phyloP scores from a whole-genome alignment of 1,139 yeast genomes.

The Hanseniaspora uvarum region DNA sequence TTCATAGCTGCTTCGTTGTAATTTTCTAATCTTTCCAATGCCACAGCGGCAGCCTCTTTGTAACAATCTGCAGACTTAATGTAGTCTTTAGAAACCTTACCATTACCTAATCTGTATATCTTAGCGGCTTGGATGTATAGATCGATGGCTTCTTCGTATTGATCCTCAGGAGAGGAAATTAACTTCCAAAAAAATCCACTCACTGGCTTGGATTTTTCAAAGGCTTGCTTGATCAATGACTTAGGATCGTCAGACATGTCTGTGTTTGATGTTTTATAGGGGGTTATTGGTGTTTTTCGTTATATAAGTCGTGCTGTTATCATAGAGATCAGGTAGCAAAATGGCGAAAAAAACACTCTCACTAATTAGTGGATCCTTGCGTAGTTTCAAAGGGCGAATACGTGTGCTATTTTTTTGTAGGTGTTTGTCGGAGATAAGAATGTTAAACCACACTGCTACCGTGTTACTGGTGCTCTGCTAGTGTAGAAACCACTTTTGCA shows the following conservation, averaged over 20 bases:
- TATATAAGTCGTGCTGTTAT: no score
- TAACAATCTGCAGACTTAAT: conserved; percentile 79
- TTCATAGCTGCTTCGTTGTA: conserved; percentile 90
- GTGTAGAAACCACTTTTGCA: no score
- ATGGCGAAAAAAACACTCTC: background rate
- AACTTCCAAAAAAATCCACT: conserved; percentile 59
- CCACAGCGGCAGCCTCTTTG: conserved; percentile 43
- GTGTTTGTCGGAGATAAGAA: no score
- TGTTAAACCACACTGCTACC: no score
- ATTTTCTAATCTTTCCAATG: conserved; percentile 29
- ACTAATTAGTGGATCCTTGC: no score
- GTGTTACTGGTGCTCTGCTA: no score
- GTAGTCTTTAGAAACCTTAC: conserved; percentile 71
- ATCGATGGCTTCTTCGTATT: conserved; percentile 87
- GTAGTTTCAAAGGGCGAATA: no score
- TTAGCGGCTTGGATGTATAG: conserved; percentile 85
- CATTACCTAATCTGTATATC: conserved; percentile 61
- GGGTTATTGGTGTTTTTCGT: no score
- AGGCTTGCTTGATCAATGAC: conserved; percentile 39
- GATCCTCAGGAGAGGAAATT: conserved; percentile 52
- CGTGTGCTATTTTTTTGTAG: background rate
- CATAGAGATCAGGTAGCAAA: background rate
- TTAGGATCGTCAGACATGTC: conserved; percentile 14
- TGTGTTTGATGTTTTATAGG: background rate
- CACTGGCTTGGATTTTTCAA: conserved; percentile 57